Percentiles rank a stretch among this genome's conserved stretches.
These are phyloP conservation scores for Durusdinium trenchii DNA, from an alignment of 73 alveolate species.

Conservation along the genomic window DNA sequence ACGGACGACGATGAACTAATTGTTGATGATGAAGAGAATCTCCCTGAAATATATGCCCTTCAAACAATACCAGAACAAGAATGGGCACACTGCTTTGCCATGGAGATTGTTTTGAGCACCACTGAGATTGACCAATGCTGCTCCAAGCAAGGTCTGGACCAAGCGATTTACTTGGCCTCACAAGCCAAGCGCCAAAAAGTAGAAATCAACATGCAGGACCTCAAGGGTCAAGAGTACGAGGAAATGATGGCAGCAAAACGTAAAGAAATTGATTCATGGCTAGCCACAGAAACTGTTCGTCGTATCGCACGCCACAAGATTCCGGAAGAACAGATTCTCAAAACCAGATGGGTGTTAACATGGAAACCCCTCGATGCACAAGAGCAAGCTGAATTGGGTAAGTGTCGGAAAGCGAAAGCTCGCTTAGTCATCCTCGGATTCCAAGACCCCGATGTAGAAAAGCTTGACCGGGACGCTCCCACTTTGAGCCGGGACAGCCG, in stretches of 20 bases:
- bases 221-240: background rate
- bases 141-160: background rate
- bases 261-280: background rate
- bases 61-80: background rate
- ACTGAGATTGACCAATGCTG: background rate
- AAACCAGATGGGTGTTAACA: slow-evolving; percentile 2
- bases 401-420: background rate
- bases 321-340: background rate
- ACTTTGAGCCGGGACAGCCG: background rate
- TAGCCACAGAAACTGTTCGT: background rate
- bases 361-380: slow-evolving; percentile 46
- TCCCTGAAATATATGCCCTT: background rate
- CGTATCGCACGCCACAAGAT: background rate
- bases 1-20: background rate
- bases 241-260: background rate
- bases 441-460: background rate
- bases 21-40: background rate
- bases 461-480: background rate
- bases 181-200: background rate
- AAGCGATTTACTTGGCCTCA: background rate
- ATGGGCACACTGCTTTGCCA: background rate
- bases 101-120: background rate
- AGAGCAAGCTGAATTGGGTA: background rate
- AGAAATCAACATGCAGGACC: background rate
- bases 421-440: background rate